Evolutionary conservation across 2,329 filamentous ascomycete species (phyloP), one percentile per base, ranked within the genome.

Genomic region (Aspergillus tanneri): DNA sequence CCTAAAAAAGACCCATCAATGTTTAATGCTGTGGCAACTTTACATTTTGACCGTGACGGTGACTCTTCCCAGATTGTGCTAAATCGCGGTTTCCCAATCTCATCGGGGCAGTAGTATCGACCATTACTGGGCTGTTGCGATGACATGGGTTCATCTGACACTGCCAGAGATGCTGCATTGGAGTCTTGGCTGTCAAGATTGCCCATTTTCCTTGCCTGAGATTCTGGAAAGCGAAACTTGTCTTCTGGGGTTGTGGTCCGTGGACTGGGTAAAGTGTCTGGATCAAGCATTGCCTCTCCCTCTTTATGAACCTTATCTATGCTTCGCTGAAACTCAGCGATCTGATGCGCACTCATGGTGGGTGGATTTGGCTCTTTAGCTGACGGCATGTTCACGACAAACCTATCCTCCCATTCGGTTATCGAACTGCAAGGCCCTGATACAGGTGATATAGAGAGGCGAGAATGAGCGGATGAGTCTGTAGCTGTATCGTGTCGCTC

Each of bases 311-410:
- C 59, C 35, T 45, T 57, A 24, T 70, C 66, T 10, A 71, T 68
- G 24, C 62, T 68, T 41, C 62, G 58, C 41, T 73, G 72, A 35
- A 69, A 74, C 12, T 70, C 59, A 2, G 55, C 38, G 27, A 73
- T 72, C 47, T 74, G 67, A 24, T 68, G 60, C 1, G 60, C 57
- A 3, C 66, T 71, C 67, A 73, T 68, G 2, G 58, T 64, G 4
- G 68, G 65, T 3, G 71, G 70, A 35, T 69, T 71, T 1, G 72
- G 69, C 2, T 73, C 70, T 28, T 63, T 69, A 3, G 71, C 70
- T 16, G 69, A 68, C 4, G 70, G 71, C 69, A 72, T 74, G 40
- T 73, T 62, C 25, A 73, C 68, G 36, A 72, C 69, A 50, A 72
- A 73, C 56, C 60, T 62, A 48, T 74, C 71, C 43, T 69, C 67